Evolutionary conservation across 176 grass and related monocot genomes (phyloP), one percentile per base, ranked within the genome.

Genomic region (Aegilops umbellulata): DNA sequence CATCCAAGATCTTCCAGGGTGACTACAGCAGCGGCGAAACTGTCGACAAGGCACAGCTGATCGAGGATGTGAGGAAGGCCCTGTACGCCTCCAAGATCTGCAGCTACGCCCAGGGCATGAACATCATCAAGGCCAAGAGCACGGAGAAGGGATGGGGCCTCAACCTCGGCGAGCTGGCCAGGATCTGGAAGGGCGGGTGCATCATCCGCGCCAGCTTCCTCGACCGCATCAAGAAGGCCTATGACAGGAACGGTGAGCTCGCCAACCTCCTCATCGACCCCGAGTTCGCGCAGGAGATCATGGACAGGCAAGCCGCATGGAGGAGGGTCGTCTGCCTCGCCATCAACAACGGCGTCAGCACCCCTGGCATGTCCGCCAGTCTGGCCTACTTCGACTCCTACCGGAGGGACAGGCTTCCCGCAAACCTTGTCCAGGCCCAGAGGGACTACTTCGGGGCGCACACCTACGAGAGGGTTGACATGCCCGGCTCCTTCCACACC

Each of bases 151-250:
- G 84, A 47, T 95, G 94, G 94, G 60, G 79, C 20, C 89, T 95
- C 65, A 93, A 93, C 69, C 87, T 95, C 17, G 94, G 94, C 14
- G 94, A 95, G 81, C 87, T 95, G 25, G 94, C 94, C 0, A 93
- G 94, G 85, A 95, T 95, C 77, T 95, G 94, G 94, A 95, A 95
- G 85, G 94, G 94, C 3, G 94, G 94, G 31, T 95, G 94, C 72
- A 95, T 95, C 88, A 95, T 95, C 60, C 91, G 94, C 0, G 91
- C 94, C 55, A 95, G 93, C 80, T 95, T 95, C 83, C 87, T 95
- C 0, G 94, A 95, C 74, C 91, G 94, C 83, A 95, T 95, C 73
- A 95, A 91, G 84, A 87, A 95, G 78, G 94, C 94, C 4, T 95
- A 95, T 0, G 91, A 95, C 64, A 88, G 94, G 84, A 95, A 95